These are phyloP conservation scores for Phytophthora gonapodyides DNA, from an alignment of 352 stramenopile species.

Conservation along the genomic window DNA sequence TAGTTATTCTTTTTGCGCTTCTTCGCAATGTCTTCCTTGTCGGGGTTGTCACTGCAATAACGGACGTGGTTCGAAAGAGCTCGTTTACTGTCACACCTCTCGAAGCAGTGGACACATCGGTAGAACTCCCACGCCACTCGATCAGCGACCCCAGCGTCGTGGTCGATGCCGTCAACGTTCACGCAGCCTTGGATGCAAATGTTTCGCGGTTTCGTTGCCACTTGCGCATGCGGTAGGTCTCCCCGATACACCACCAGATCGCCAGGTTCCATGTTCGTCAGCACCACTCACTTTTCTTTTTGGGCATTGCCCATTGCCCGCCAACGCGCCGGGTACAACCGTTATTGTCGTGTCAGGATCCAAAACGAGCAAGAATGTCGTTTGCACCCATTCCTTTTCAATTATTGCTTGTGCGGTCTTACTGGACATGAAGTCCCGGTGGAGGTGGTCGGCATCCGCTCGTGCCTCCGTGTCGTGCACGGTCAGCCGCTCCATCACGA, in stretches of 20 bases:
- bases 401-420: neutral
- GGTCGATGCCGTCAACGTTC: neutral
- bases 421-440: neutral
- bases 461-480: neutral
- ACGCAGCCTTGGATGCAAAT: neutral
- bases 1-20: constrained; percentile 10
- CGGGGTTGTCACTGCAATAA: neutral
- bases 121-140: neutral
- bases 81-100: neutral
- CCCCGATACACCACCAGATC: neutral
- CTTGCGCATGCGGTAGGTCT: neutral
- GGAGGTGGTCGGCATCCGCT: neutral
- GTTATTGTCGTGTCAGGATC: neutral
- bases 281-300: no score
- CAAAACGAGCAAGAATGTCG: neutral
- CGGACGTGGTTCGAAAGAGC: neutral
- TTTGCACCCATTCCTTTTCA: neutral
- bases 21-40: constrained; percentile 1
- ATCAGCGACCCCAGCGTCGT: neutral
- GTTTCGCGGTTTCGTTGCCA: neutral
- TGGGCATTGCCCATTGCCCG: neutral
- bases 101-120: constrained; percentile 2
- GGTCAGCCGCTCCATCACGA: neutral
- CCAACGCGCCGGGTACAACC: neutral
- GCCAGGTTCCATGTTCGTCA: neutral